Conservation (phyloP, 2,329 filamentous ascomycete genomes). For the Teratosphaeria gauchensis region DNA sequence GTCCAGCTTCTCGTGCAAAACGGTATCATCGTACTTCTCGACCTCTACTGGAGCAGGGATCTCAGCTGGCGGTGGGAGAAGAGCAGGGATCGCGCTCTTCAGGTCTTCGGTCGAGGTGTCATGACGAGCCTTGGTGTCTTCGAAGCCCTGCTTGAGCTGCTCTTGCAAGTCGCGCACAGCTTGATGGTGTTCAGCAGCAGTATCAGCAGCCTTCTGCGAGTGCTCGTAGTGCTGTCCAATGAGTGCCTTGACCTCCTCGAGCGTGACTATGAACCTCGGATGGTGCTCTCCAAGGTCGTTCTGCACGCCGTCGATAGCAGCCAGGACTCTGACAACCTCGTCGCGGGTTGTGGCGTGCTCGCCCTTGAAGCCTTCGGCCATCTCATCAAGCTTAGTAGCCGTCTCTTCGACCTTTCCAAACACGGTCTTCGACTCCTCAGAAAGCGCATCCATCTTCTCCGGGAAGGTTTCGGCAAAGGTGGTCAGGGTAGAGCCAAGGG, state of each 20-base stretch:
- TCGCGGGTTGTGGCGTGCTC: slow-evolving; percentile 78
- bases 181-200: slow-evolving; percentile 29
- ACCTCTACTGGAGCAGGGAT: slow-evolving; percentile 25
- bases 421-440: slow-evolving; percentile 77
- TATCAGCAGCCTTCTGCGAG: slow-evolving; percentile 50
- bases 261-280: slow-evolving; percentile 75
- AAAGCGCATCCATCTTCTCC: slow-evolving; percentile 68
- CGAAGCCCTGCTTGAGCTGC: slow-evolving; percentile 31
- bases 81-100: slow-evolving; percentile 32
- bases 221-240: slow-evolving; percentile 85
- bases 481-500: slow-evolving; percentile 57
- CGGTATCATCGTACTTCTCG: slow-evolving; percentile 57
- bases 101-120: slow-evolving; percentile 34
- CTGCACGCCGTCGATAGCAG: slow-evolving; percentile 65
- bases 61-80: slow-evolving; percentile 33
- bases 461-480: slow-evolving; percentile 42
- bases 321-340: slow-evolving; percentile 65
- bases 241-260: slow-evolving; percentile 75
- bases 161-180: slow-evolving; percentile 36
- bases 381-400: slow-evolving; percentile 64
- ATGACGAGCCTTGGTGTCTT: slow-evolving; percentile 33
- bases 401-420: slow-evolving; percentile 76
- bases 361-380: slow-evolving; percentile 60
- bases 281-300: slow-evolving; percentile 72
- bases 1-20: slow-evolving; percentile 36